Evolutionary conservation across 106 monocot genomes (phyloP).

Genomic region (Phalaenopsis aphrodite): DNA sequence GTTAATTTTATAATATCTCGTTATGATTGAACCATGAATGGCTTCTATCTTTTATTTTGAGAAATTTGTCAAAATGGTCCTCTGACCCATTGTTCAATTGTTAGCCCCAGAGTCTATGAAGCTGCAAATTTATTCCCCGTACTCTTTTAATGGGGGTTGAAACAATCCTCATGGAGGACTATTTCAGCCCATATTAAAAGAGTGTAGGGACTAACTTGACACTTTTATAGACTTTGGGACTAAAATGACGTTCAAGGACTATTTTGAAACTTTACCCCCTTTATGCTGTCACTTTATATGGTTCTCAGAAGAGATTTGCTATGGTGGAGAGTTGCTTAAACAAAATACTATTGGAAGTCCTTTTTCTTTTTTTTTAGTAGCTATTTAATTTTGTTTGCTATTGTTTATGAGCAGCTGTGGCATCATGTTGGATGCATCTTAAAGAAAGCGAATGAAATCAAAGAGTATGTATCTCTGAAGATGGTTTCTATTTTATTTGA

Average conservation of each 20-base stretch:
- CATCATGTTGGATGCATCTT: constrained; percentile 93
- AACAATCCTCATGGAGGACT: no score
- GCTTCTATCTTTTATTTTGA: neutral
- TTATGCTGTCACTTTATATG: neutral
- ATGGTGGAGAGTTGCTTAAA: neutral
- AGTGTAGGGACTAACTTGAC: no score
- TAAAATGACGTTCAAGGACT: no score
- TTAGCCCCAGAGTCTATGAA: no score
- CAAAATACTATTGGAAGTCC: neutral
- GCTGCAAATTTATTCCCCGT: no score
- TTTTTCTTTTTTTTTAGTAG: neutral
- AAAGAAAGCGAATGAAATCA: constrained; percentile 83
- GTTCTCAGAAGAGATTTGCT: no score
- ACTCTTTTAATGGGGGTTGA: no score
- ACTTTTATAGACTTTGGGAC: no score
- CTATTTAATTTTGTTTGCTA: neutral
- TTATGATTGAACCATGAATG: neutral
- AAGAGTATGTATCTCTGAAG: constrained; percentile 45
- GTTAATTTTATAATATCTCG: neutral
- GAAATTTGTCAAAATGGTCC: no score
- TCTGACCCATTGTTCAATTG: no score
- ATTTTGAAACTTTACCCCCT: neutral
- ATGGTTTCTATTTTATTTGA: neutral
- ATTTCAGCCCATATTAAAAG: no score
- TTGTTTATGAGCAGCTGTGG: constrained; percentile 64